phyloP scores from a whole-genome alignment of 2,329 filamentous ascomycete genomes.

The Hymenoscyphus fraxineus region DNA sequence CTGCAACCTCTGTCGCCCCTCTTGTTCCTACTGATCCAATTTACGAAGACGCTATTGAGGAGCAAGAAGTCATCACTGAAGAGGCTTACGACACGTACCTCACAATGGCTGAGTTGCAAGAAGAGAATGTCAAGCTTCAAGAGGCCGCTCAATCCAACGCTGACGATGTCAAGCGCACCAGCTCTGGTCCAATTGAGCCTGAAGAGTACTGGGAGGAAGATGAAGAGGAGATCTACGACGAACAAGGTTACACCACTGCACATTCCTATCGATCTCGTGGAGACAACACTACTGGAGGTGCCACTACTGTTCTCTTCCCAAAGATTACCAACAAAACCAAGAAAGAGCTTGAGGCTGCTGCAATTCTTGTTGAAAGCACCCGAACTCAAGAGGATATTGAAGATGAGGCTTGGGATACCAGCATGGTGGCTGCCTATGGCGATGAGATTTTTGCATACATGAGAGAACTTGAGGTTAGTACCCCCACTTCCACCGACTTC shows the following conservation, averaged over 20 bases:
- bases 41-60: constrained; percentile 22
- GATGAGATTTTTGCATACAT: constrained; percentile 96
- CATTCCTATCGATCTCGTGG: constrained; percentile 72
- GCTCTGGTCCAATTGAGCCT: constrained; percentile 41
- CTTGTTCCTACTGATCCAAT: constrained; percentile 19
- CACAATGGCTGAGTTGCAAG: constrained; percentile 16
- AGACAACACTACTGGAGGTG: constrained; percentile 66
- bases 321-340: constrained; percentile 64
- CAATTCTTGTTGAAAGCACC: constrained; percentile 29
- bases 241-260: constrained; percentile 70
- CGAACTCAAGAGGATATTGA: constrained; percentile 69
- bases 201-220: constrained; percentile 74
- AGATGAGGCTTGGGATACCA: constrained; percentile 88
- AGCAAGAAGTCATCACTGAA: constrained; percentile 4
- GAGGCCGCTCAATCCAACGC: constrained; percentile 13
- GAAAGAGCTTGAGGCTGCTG: constrained; percentile 67
- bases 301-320: constrained; percentile 66
- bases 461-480: constrained; percentile 73
- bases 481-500: background rate
- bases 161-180: constrained; percentile 21
- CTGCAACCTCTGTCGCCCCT: constrained; percentile 12
- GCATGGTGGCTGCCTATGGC: constrained; percentile 95
- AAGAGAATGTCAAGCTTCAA: constrained; percentile 7
- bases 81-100: constrained; percentile 34
- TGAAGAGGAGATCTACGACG: constrained; percentile 65